Evolutionary conservation across 441 rosid genomes (phyloP).

Genomic region (Populus tomentosa): DNA sequence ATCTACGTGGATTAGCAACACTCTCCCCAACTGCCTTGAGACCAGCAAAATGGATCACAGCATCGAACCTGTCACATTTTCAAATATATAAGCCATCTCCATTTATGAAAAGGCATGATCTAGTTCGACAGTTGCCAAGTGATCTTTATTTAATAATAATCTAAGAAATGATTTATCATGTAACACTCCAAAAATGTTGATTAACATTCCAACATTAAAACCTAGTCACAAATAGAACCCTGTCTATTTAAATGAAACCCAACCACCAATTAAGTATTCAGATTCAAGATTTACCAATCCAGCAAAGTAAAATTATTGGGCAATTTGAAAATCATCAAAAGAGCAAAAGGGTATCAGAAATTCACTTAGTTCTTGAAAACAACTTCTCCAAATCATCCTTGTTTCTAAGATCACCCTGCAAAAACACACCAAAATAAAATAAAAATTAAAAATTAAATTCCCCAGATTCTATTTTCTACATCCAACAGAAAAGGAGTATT

Average conservation of each 20-base stretch:
- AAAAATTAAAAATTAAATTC: neutral
- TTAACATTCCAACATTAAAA: neutral
- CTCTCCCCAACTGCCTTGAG: constrained; percentile 51
- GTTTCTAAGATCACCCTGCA: constrained; percentile 84
- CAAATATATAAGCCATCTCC: neutral
- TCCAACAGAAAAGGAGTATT: neutral
- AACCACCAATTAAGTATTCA: neutral
- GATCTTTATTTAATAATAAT: neutral
- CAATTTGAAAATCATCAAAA: neutral
- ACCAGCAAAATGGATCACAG: constrained; percentile 84
- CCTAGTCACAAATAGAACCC: neutral
- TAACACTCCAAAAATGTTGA: too few relatives aligned
- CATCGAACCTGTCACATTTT: constrained; percentile 66
- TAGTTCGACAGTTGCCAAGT: neutral
- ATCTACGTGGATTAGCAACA: constrained; percentile 75
- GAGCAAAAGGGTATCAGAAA: neutral
- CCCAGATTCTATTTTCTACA: neutral
- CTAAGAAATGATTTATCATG: neutral
- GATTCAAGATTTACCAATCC: neutral
- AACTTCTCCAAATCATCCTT: constrained; percentile 73
- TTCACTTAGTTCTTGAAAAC: constrained; percentile 50
- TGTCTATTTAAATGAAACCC: neutral
- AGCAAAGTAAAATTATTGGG: neutral
- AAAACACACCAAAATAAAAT: neutral
- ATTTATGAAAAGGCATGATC: neutral